Base-by-base conservation (phyloP, 495 filamentous ascomycete species). In the Lasiosphaeria ovina region DNA sequence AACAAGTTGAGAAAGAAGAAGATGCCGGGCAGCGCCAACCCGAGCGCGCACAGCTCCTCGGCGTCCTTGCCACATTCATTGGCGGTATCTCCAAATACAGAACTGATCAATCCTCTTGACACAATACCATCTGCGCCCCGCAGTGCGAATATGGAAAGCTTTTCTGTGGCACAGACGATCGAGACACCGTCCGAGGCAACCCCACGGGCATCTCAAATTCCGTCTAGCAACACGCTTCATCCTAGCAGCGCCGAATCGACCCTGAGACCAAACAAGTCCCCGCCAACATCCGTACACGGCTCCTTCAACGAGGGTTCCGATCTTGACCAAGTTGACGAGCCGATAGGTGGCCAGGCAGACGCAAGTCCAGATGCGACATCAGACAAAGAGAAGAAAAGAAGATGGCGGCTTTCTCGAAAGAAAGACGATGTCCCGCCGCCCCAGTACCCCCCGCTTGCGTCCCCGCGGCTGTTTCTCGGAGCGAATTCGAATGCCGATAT, bases 1-100 rank as follows among this genome's bases (percentile, higher is more conserved):
- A 96, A 95, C 62, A 93, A 93, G 72, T 72, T 97, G 62, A 86
- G 83, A 68, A 97, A 97, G 75, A 93, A 89, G 75, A 83, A 88
- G 44, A 77, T 89, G 34, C 85, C 87, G 2, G 85, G 86, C 16
- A 89, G 88, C 66, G 78, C 85, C 16, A 91, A 89, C 63, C 85
- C 83, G 35, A 95, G 92, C 65, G 91, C 93, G 1, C 90, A 96
- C 60, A 94, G 90, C 60, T 97, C 93, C 6, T 86, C 85, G 6
- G 81, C 87, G 1, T 96, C 92, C 3, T 75, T 97, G 14, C 79
- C 83, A 35, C 77, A 75, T 35, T 74, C 72, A 6, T 62, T 70
- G 49, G 65, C 73, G 6, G 67, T 69, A 0, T 76, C 78, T 17
- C 75, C 78, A 32, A 72, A 51, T 32, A 56, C 59, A 9, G 80